A percentile compares a stretch with the other conserved stretches of the same genome.
phyloP scores from a whole-genome alignment of 2,329 filamentous ascomycete genomes.

The Aspergillus chevalieri region DNA sequence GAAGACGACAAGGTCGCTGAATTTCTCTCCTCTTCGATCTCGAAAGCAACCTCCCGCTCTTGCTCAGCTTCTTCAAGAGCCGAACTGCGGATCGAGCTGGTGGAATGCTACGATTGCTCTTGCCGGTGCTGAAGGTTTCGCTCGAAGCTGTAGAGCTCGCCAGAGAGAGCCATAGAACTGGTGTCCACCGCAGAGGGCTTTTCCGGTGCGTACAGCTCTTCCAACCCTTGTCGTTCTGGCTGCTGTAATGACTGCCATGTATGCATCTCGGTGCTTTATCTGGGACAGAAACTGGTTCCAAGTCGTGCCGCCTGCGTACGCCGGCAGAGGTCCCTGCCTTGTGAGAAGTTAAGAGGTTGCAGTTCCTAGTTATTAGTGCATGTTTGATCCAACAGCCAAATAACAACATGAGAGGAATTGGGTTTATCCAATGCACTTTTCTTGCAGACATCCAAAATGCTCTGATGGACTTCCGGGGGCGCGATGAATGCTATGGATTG shows the following conservation, averaged over 20 bases:
- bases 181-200: background rate
- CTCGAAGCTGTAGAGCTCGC: constrained; percentile 25
- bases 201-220: constrained; percentile 51
- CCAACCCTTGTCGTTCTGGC: constrained; percentile 52
- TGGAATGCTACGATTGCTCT: constrained; percentile 26
- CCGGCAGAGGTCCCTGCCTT: constrained; percentile 57
- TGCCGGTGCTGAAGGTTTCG: constrained; percentile 28
- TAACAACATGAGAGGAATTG: constrained; percentile 49
- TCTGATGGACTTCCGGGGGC: constrained; percentile 57
- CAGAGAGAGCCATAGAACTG: constrained; percentile 14
- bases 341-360: constrained; percentile 52
- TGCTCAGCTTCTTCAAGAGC: constrained; percentile 55
- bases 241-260: constrained; percentile 44
- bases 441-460: constrained; percentile 46
- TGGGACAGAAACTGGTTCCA: constrained; percentile 40
- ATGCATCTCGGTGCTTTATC: constrained; percentile 29
- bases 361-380: constrained; percentile 56
- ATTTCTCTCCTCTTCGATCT: constrained; percentile 52
- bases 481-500: constrained; percentile 52
- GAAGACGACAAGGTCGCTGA: constrained; percentile 42
- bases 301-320: constrained; percentile 46
- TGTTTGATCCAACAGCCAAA: constrained; percentile 60
- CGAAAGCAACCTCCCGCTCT: constrained; percentile 54
- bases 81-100: constrained; percentile 40
- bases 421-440: constrained; percentile 23